phyloP scores from a whole-genome alignment of 176 grass and related monocot species.

The Oryza coarctata region DNA sequence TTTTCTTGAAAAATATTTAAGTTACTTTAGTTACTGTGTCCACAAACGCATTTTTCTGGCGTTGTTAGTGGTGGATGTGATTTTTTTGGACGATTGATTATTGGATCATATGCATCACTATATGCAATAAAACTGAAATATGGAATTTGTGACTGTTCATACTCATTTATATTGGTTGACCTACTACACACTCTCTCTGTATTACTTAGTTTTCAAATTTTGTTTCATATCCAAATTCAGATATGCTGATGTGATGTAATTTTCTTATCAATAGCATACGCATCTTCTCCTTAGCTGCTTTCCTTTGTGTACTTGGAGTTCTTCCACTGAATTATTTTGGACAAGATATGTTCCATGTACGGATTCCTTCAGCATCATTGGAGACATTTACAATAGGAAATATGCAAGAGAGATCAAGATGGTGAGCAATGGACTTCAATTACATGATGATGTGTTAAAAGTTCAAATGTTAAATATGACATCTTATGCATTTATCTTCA shows the following conservation, averaged over 20 bases:
- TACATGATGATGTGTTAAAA: slow-evolving; percentile 22
- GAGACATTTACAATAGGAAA: slow-evolving; percentile 92
- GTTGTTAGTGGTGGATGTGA: background rate
- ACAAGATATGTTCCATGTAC: slow-evolving; percentile 64
- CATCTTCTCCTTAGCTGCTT: slow-evolving; percentile 79
- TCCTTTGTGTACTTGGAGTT: slow-evolving; percentile 78
- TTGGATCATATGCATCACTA: background rate
- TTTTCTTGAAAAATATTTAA: too few species aligned
- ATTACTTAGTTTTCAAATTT: background rate
- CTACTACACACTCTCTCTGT: background rate
- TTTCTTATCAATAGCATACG: slow-evolving; percentile 65
- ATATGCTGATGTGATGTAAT: slow-evolving; percentile 35
- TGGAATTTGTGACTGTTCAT: background rate
- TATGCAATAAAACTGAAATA: slow-evolving; percentile 18
- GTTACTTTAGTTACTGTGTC: slow-evolving; percentile 4
- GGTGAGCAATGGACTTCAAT: slow-evolving; percentile 47
- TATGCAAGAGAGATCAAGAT: slow-evolving; percentile 56
- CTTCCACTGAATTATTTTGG: slow-evolving; percentile 98
- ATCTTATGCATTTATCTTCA: background rate
- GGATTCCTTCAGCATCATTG: slow-evolving; percentile 62
- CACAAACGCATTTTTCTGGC: background rate
- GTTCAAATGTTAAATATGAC: background rate
- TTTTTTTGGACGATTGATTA: background rate
- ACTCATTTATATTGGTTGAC: background rate
- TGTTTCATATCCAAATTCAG: slow-evolving; percentile 4